Evolutionary conservation across 139 green algal genomes (phyloP).

Genomic region (Chlorella sp.): DNA sequence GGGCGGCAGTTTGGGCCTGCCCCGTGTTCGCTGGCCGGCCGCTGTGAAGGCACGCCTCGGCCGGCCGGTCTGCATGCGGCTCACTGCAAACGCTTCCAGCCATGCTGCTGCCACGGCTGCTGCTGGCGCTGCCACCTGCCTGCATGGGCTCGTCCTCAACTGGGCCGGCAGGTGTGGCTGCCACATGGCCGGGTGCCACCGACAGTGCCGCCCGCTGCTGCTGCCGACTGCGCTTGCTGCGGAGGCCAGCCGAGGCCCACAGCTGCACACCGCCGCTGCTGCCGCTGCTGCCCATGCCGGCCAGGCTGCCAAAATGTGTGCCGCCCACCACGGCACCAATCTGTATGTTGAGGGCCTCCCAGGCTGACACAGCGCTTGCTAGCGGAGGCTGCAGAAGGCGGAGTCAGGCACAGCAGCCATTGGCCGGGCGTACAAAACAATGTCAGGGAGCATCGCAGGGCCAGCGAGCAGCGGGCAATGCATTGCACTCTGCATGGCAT

Average conservation of each 20-base stretch:
- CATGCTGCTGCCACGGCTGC: neutral
- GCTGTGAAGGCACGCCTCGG: too few relatives aligned
- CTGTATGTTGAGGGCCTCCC: slow-evolving; percentile 34
- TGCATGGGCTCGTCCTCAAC: neutral
- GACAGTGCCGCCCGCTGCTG: neutral
- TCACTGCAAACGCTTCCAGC: neutral
- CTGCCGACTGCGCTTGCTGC: neutral
- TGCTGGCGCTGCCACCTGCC: neutral
- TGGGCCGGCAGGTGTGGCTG: neutral
- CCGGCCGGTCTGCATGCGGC: too few relatives aligned
- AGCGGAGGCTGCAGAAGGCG: slow-evolving; percentile 55
- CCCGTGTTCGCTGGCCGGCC: too few relatives aligned
- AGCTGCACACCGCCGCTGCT: slow-evolving; percentile 1
- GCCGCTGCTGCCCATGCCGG: neutral
- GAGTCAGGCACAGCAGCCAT: neutral
- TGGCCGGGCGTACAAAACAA: neutral
- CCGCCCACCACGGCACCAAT: slow-evolving; percentile 45
- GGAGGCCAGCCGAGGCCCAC: neutral
- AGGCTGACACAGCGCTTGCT: slow-evolving; percentile 24
- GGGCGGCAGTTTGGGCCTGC: too few relatives aligned
- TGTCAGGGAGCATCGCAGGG: too few relatives aligned
- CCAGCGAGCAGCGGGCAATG: neutral
- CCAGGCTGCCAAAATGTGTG: neutral
- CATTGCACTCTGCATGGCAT: neutral
- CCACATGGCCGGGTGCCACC: neutral